Base-by-base conservation (phyloP, 495 filamentous ascomycete species). In the Penicillium herquei region DNA sequence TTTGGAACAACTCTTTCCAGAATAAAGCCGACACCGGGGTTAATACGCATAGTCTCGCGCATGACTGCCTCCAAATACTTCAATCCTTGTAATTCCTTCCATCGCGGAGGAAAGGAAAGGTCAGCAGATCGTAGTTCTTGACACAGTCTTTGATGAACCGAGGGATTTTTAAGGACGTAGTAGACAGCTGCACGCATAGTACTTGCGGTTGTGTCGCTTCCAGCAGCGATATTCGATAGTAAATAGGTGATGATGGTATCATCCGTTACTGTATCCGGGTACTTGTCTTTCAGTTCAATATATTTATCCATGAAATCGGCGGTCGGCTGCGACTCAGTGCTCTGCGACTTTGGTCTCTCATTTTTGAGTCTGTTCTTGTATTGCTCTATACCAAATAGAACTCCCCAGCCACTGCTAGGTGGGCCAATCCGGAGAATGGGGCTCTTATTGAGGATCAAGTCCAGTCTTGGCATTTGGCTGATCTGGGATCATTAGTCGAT, bases 31-130 rank as follows among this genome's bases (percentile, higher is more conserved):
- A 74, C 7, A 83, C 81, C 0, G 87, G 84, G 58, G 87, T 26
- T 82, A 31, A 89, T 49, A 3, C 87, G 78, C 64, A 89, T 79
- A 1, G 81, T 75, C 67, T 91, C 88, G 69, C 88, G 86, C 57
- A 90, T 79, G 35, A 81, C 80, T 4, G 86, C 84, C 51, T 85
- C 83, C 11, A 90, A 77, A 59, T 89, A 90, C 0, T 63, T 71
- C 12, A 88, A 67, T 8, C 57, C 32, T 6, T 56, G 47, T 14
- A 62, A 12, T 14, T 59, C 47, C 35, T 55, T 59, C 52, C 57
- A 59, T 18, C 31, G 26, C 1, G 51, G 46, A 3, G 57, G 57
- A 2, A 55, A 39, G 6, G 51, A 14, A 0, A 62, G 26, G 6
- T 52, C 42, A 7, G 58, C 58, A 4, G 39, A 12, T 1, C 39